Evolutionary conservation across 2,329 filamentous ascomycete genomes (phyloP).

Genomic region (Didymosphaeria variabile): DNA sequence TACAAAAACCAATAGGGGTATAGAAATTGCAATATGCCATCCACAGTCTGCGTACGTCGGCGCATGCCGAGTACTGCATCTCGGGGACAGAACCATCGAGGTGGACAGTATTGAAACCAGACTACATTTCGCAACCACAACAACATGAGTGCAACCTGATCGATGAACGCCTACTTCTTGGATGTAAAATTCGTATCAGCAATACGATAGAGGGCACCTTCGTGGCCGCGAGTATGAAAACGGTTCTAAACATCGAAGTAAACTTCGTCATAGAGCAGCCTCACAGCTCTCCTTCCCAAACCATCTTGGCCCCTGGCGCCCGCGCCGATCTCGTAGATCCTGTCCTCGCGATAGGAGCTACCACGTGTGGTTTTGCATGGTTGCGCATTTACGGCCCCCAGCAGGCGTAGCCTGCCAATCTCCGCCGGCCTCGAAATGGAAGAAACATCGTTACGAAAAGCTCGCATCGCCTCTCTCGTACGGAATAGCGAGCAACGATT

Average conservation of each 20-base stretch:
- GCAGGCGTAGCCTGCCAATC: constrained; percentile 2
- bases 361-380: constrained; percentile 1
- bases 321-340: background rate
- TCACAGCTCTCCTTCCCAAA: constrained; percentile 3
- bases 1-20: too few relatives aligned
- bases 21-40: background rate
- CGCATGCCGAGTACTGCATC: background rate
- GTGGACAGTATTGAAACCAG: background rate
- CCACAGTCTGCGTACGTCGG: background rate
- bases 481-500: background rate
- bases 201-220: background rate
- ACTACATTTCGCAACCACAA: background rate
- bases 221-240: too few relatives aligned
- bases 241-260: too few relatives aligned
- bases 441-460: background rate
- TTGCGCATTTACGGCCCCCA: constrained; percentile 3
- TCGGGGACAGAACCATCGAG: background rate
- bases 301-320: background rate
- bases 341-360: background rate
- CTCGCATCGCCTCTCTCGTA: background rate
- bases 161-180: too few relatives aligned
- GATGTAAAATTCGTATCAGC: too few relatives aligned
- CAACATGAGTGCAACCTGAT: too few relatives aligned
- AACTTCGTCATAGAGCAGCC: too few relatives aligned
- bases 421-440: background rate